Base-by-base conservation (phyloP, 257 asterid species). In the Scutellaria minor region DNA sequence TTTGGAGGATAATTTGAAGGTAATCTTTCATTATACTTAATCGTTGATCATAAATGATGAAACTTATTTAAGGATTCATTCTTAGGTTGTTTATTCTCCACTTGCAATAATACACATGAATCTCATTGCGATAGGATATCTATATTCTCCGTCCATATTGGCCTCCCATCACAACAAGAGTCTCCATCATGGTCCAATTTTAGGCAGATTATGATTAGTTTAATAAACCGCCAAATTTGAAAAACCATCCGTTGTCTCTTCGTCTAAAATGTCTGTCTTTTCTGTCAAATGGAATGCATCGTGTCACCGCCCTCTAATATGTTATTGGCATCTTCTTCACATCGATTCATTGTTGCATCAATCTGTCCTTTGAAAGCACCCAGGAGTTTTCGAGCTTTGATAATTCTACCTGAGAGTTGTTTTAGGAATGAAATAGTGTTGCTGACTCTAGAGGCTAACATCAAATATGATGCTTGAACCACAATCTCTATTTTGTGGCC, bases 161-260 rank as follows among this genome's bases (percentile, higher is more conserved):
- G 20, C 27, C 7, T 52, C 12, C 60, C 60, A 54, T 54, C 37
- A 54, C 37, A 3, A 3, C 59, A 56, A 55, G 73, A 55, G 71
- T 70, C 71, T 68, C 22, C 24, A 5, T 76, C 73, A n/a, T 22
- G 45, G 67, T 58, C 68, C 72, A 69, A 39, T 57, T 6, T 68
- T 70, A 39, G 9, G 47, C 50, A 12, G 6, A 61, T 18, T 69
- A 20, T 48, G 12, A 12, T 54, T 51, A 31, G 51, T 81, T 66
- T 18, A 57, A 65, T 70, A 18, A 78, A 64, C 68, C 60, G 56
- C 83, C 83, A 59, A 67, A 66, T 54, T 54, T 75, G 82, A 73
- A 52, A 70, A 61, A 15, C 77, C 53, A 46, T 48, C 15, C 47
- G 27, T 55, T 10, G 74, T 74, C 56, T 59, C 24, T 27, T 7